Evolutionary conservation across 1,139 yeast species (phyloP), one percentile per base, ranked within the genome.

Genomic region (Pichia terricola): DNA sequence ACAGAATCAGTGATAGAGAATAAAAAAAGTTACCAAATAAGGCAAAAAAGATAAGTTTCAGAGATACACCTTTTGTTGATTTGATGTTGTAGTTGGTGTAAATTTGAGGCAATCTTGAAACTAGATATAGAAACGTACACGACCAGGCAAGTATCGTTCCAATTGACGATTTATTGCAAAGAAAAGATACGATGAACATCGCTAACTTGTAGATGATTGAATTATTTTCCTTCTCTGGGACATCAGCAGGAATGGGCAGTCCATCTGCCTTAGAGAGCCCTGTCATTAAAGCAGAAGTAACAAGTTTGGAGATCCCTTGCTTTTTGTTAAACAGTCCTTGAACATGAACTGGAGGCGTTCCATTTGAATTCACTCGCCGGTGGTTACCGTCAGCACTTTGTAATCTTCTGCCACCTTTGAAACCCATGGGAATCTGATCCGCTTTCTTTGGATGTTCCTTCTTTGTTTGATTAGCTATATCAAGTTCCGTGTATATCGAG

Each of bases 61-160:
- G 82, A 2, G 95, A 82, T 2, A 88, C 69, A 3, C 96, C 97
- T 38, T 80, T 81, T 0, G 95, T 91, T 4, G 95, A 81, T 57
- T 81, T 81, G 40, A 95, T 68, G 48, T 67, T 60, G 59, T 79
- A 79, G 64, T 89, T 89, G 55, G 84, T 85, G 60, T 73, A 66
- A 39, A 89, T 66, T 59, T 89, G 98, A 0, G 98, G 98, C 43
- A 88, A 66, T 50, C 98, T 69, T 2, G 96, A 86, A 8, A 77
- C 65, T 46, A 88, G 72, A 59, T 91, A 89, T 43, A 86, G 77
- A 7, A 65, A 55, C 0, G 95, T 86, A 52, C 95, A 87, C 4
- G 75, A 59, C 94, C 96, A 91, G 0, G 96, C 94, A 42, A 84
- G 67, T 0, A 74, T 45, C 7, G 69, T 59, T 0, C 94, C 95